Evolutionary conservation across 148 eudicot species (phyloP).

Genomic region (Chenopodium formosanum): DNA sequence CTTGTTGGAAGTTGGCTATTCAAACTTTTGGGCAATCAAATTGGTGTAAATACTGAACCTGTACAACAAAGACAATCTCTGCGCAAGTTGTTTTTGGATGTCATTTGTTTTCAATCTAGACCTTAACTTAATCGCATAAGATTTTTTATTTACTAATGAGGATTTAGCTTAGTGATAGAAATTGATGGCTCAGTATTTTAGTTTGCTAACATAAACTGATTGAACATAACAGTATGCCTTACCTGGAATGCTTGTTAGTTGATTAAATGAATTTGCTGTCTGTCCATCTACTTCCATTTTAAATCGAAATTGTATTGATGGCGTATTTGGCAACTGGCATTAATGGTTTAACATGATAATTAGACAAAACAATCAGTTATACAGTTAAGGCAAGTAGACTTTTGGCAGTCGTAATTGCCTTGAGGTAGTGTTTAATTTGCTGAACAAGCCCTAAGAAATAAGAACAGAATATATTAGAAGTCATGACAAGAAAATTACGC

Average conservation of each 20-base stretch:
- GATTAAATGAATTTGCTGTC: neutral
- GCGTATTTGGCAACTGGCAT: neutral
- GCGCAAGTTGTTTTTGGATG: neutral
- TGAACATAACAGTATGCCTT: neutral
- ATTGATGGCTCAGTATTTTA: neutral
- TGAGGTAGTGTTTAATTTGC: neutral
- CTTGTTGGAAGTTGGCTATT: neutral
- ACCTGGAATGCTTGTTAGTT: neutral
- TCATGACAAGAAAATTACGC: neutral
- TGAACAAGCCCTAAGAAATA: neutral
- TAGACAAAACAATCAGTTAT: neutral
- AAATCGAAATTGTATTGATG: neutral
- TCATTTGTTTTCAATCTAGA: neutral
- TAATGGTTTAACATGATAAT: neutral
- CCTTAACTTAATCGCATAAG: neutral
- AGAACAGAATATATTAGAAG: neutral
- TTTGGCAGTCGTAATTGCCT: neutral
- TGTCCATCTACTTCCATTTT: neutral
- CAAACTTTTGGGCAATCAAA: neutral
- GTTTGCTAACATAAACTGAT: neutral
- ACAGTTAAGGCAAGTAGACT: neutral
- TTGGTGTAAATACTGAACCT: neutral
- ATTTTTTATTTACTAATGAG: neutral
- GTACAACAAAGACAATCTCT: neutral
- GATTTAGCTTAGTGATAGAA: neutral